Base-by-base conservation (phyloP, 129 eudicot species). In the Pulicaria dysenterica region DNA sequence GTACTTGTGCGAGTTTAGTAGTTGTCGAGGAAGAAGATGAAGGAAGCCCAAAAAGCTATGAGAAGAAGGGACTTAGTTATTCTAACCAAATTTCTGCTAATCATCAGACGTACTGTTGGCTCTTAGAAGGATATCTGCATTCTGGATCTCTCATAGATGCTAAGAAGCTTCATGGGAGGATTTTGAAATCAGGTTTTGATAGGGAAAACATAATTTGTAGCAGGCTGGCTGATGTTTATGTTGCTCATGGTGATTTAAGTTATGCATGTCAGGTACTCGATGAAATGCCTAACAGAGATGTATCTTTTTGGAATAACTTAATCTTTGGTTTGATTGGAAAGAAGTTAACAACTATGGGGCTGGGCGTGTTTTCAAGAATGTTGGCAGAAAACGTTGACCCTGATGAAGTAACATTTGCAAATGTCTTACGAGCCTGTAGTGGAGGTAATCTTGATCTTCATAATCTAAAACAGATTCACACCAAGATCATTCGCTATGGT, bases 121-220 rank as follows among this genome's bases (percentile, higher is more conserved):
- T 83, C 3, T 73, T 87, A 72, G 84, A 85, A 57, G 89, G 87
- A 19, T 83, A 65, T 67, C 6, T 83, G 24, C 73, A 40, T 45
- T 80, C 85, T 8, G 86, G 94, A 67, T 87, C 87, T 14, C 72
- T 83, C 4, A 14, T 7, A 24, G 86, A 90, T 69, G 83, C 79
- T 40, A 71, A 81, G 58, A 87, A 79, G 87, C 79, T 87, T 53
- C 89, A 90, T 60, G 89, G 87, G 67, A 83, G 64, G 75, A 70
- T 87, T 24, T 72, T 87, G 55, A 87, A 87, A 72, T 79, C 79
- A 6, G 96, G 96, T 62, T 87, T 80, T 47, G 80, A 56, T 58
- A 74, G 7, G 17, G 83, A 85, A 46, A 44, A 65, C 62, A 77
- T 31, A 17, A 79, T 90, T 39, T 46, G 70, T 56, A 79, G 63